These are phyloP conservation scores for Linnemannia schmuckeri DNA, from an alignment of 192 early-diverging fungal species.

Conservation along the genomic window DNA sequence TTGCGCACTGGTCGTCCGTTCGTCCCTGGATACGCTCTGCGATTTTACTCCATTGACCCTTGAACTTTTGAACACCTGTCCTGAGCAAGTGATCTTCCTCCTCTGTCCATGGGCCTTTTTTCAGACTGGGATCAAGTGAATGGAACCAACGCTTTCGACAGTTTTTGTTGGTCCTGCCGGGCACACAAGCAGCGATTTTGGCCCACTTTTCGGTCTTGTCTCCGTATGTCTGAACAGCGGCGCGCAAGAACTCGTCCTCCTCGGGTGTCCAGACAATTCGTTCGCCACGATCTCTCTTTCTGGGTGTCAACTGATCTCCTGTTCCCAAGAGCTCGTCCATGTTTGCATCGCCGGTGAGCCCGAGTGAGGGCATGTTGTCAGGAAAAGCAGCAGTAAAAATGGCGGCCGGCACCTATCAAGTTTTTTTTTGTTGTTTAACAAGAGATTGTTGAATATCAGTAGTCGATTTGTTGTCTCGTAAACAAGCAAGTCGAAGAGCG, in stretches of 20 bases:
- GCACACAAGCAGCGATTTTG: constrained; percentile 80
- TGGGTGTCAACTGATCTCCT: constrained; percentile 26
- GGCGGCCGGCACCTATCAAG: constrained; percentile 26
- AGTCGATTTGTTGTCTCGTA: neutral
- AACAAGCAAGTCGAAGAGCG: neutral
- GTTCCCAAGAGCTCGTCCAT: constrained; percentile 18
- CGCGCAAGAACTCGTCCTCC: constrained; percentile 79
- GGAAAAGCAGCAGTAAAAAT: constrained; percentile 29
- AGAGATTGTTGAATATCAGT: neutral
- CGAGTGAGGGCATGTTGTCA: constrained; percentile 34
- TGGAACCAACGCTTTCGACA: constrained; percentile 89
- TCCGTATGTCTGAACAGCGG: constrained; percentile 80
- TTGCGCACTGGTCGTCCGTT: constrained; percentile 92
- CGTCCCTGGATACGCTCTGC: constrained; percentile 82
- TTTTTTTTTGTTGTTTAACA: neutral
- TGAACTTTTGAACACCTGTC: constrained; percentile 75
- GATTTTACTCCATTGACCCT: constrained; percentile 86
- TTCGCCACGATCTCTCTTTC: constrained; percentile 47
- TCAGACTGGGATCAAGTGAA: constrained; percentile 79
- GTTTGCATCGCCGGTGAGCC: constrained; percentile 29
- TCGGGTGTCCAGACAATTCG: constrained; percentile 80
- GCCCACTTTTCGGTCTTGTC: constrained; percentile 86
- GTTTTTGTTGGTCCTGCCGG: constrained; percentile 84
- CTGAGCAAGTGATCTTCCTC: constrained; percentile 84
- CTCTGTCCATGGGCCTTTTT: constrained; percentile 84